Conservation (phyloP, 495 filamentous ascomycete genomes). For the Pyronema domesticum region DNA sequence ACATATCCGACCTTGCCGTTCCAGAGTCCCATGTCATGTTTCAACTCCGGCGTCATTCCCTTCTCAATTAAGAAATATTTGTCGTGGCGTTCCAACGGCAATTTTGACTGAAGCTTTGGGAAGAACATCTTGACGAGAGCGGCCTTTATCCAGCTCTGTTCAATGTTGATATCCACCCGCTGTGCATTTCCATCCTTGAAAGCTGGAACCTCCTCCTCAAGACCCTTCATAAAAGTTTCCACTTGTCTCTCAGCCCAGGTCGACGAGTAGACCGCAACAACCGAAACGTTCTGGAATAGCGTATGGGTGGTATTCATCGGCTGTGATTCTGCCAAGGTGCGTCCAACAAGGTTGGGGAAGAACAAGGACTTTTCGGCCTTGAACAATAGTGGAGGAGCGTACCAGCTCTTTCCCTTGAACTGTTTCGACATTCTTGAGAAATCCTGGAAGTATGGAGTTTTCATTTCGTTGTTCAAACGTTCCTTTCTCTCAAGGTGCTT, state of each 20-base stretch:
- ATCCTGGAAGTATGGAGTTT: slow-evolving; percentile 83
- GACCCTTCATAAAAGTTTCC: slow-evolving; percentile 44
- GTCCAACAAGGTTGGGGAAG: slow-evolving; percentile 80
- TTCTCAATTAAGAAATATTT: slow-evolving; percentile 69
- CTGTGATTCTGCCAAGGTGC: slow-evolving; percentile 40
- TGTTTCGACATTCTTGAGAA: slow-evolving; percentile 64
- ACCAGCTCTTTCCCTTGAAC: slow-evolving; percentile 67
- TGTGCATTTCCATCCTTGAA: slow-evolving; percentile 40
- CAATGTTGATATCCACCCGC: slow-evolving; percentile 68
- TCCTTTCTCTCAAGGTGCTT: slow-evolving; percentile 57
- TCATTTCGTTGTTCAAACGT: slow-evolving; percentile 49
- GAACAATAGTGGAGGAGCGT: slow-evolving; percentile 61
- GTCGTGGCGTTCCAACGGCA: slow-evolving; percentile 43
- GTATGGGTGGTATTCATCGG: slow-evolving; percentile 47
- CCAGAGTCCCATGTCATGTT: slow-evolving; percentile 59
- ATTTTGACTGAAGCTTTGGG: slow-evolving; percentile 36
- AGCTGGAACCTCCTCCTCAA: slow-evolving; percentile 30
- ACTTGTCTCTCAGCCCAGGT: slow-evolving; percentile 72
- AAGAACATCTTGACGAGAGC: slow-evolving; percentile 55
- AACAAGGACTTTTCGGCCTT: slow-evolving; percentile 56
- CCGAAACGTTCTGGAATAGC: slow-evolving; percentile 49
- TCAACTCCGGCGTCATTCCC: slow-evolving; percentile 55
- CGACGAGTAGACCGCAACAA: slow-evolving; percentile 66
- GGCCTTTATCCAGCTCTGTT: slow-evolving; percentile 61
- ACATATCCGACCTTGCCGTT: slow-evolving; percentile 89